Evolutionary conservation across 2,329 filamentous ascomycete genomes (phyloP), one percentile per base, ranked within the genome.

Genomic region (Fusarium stilboides): DNA sequence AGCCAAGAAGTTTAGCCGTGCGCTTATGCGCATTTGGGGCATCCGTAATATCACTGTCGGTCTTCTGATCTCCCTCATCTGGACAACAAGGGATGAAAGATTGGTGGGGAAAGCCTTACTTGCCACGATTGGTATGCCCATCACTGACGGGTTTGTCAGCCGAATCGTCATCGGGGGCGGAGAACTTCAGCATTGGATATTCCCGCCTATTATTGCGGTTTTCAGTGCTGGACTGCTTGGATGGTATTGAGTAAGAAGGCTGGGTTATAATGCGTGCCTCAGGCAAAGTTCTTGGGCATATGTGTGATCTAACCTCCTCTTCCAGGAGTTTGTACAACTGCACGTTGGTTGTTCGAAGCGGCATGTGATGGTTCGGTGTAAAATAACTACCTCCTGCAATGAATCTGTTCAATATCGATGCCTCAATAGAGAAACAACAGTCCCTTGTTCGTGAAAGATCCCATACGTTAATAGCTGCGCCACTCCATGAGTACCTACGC

Each of bases 11-110:
- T 60, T 65, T 14, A 59, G 60, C 13, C 33, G 36, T 7, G 62
- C 62, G 1, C 37, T 65, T 0, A 65, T 65, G 62, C 44, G 15
- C 1, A 60, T 65, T 3, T 65, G 62, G 62, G 61, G 62, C 7
- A 49, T 65, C 8, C 53, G 62, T 0, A 65, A 65, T 6, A 65
- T 65, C 17, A 44, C 62, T 0, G 47, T 65, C 13, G 62, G 62
- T 4, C 26, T 45, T 3, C 8, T 65, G 8, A 33, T 65, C 9
- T 42, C 53, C 0, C 8, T 49, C 1, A 46, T 65, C 14, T 65
- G 60, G 62, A 17, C 22, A 0, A 45, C 19, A 0, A n/a, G 61
- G 0, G 26, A 65, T 3, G 62, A 65, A 6, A 65, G 1, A 0
- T 15, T 65, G 0, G 65, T 65, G 60, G 62, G 53, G 1, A 65